Evolutionary conservation across 208 protist genomes (phyloP).

Genomic region (Acanthamoeba lenticulata): DNA sequence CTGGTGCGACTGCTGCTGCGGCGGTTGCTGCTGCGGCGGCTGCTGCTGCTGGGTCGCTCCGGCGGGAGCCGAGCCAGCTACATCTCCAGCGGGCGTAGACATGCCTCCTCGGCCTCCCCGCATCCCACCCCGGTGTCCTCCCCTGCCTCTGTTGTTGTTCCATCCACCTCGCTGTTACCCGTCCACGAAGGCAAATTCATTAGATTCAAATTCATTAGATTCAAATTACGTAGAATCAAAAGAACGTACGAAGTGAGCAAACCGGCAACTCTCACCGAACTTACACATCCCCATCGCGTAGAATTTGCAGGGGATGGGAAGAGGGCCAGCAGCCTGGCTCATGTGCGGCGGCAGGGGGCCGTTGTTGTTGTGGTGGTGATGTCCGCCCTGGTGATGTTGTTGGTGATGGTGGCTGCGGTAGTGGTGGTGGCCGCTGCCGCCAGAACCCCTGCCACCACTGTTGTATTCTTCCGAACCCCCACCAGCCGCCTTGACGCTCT

Average conservation of each 20-base stretch:
- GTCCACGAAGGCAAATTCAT: neutral
- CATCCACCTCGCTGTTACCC: neutral
- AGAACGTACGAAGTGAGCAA: neutral
- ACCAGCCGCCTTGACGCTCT: neutral
- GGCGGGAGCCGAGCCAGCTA: no score
- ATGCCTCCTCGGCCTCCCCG: neutral
- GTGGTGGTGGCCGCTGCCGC: neutral
- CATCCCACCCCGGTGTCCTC: neutral
- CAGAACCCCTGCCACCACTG: neutral
- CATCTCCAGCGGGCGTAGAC: neutral
- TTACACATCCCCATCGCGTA: constrained; percentile 19
- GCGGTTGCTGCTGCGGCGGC: neutral
- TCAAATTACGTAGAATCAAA: neutral
- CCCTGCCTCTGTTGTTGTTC: neutral
- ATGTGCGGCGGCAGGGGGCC: neutral
- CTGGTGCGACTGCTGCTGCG: neutral
- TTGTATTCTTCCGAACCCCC: neutral
- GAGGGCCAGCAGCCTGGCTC: neutral
- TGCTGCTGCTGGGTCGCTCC: no score
- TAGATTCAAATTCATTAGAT: neutral
- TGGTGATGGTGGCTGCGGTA: neutral
- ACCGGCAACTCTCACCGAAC: neutral
- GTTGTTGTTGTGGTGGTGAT: no score
- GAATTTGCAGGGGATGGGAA: constrained; percentile 16
- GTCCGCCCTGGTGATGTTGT: neutral